Conservation (phyloP, 225 moss, liverwort and hornwort species). For the Antitrichia curtipendula region DNA sequence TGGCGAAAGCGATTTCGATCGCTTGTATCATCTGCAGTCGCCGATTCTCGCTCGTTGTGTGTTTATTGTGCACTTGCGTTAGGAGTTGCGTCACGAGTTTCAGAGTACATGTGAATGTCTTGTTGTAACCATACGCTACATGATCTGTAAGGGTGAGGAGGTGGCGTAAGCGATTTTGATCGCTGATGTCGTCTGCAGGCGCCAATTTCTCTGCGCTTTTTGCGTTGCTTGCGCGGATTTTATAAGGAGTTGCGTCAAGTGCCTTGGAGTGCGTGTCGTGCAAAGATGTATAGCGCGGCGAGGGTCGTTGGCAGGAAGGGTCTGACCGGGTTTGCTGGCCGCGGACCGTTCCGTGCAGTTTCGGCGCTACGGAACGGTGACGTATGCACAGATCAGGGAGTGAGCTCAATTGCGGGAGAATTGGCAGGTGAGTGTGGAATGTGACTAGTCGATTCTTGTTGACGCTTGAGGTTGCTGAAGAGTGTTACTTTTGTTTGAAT, state of each 20-base stretch:
- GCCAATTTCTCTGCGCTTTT: not conserved
- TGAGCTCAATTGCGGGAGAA: not conserved
- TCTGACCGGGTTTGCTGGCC: not conserved
- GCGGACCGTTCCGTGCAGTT: not conserved
- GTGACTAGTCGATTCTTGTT: not conserved
- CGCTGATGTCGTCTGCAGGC: not conserved
- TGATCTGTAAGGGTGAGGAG: not conserved
- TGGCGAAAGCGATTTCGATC: not conserved
- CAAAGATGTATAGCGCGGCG: conserved; percentile 13
- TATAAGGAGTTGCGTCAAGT: not conserved
- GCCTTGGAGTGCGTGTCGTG: not conserved
- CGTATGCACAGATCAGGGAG: not conserved
- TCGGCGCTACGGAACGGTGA: not conserved
- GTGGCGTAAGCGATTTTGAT: not conserved
- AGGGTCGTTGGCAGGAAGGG: conserved; percentile 2
- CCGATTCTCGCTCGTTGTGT: not conserved
- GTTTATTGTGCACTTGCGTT: not conserved
- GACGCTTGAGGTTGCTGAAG: not conserved
- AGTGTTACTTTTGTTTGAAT: not conserved
- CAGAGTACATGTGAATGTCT: not conserved
- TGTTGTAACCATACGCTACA: not conserved
- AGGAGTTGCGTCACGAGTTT: not conserved
- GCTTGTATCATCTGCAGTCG: not conserved
- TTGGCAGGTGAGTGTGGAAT: conserved; percentile 10
- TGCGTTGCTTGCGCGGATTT: not conserved